Evolutionary conservation across 202 grass and related monocot species (phyloP).

Genomic region (Carex sylvatica): DNA sequence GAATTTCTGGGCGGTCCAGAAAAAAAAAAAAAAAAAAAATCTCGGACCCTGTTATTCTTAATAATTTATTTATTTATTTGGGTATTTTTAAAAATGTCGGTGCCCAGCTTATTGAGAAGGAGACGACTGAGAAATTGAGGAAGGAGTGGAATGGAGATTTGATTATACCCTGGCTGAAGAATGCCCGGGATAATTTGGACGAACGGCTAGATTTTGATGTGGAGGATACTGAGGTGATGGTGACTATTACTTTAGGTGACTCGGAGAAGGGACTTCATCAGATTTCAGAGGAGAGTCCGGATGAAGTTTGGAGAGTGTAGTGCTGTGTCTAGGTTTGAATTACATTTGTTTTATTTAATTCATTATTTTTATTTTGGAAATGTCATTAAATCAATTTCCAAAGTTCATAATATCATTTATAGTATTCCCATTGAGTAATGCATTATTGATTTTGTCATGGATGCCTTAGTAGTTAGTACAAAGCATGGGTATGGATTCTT

Average conservation of each 20-base stretch:
- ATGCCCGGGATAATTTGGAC: conserved; percentile 82
- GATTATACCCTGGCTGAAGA: conserved; percentile 66
- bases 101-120: conserved; percentile 52
- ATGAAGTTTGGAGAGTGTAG: not conserved
- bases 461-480: not conserved
- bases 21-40: too few species aligned
- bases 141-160: conserved; percentile 87
- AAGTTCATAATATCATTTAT: not conserved
- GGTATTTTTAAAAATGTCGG: too few species aligned
- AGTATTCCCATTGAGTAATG: not conserved
- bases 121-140: conserved; percentile 53
- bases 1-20: too few species aligned
- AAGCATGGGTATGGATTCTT: not conserved
- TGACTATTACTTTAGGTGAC: conserved; percentile 77
- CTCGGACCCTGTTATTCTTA: too few species aligned
- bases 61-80: too few species aligned
- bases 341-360: not conserved
- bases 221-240: conserved; percentile 42
- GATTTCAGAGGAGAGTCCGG: conserved; percentile 38
- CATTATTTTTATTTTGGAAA: not conserved
- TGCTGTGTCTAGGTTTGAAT: not conserved
- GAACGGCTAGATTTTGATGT: conserved; percentile 77
- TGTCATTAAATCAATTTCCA: not conserved
- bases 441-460: not conserved
- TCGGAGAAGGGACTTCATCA: conserved; percentile 69